These are phyloP conservation scores for Aspergillus ustus DNA, from an alignment of 2,329 filamentous ascomycete species.

Conservation along the genomic window DNA sequence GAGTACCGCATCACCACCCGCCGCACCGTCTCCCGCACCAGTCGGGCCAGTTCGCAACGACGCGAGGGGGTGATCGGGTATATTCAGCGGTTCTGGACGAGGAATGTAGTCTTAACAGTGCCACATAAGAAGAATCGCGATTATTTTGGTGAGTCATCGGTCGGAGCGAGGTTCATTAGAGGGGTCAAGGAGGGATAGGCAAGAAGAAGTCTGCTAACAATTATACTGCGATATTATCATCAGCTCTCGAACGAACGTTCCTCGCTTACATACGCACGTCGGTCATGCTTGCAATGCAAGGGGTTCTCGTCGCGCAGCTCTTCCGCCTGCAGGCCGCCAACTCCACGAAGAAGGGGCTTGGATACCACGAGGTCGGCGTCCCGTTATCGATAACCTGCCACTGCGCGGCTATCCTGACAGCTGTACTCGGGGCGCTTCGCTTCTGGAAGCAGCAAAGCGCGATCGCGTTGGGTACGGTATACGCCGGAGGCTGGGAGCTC, in stretches of 20 bases:
- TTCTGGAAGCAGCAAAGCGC: constrained; percentile 67
- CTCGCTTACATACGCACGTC: constrained; percentile 75
- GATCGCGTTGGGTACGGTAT: constrained; percentile 61
- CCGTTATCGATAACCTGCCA: constrained; percentile 57
- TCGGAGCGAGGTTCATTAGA: background rate
- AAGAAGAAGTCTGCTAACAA: background rate
- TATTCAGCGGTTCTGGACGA: constrained; percentile 84
- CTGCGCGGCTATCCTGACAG: constrained; percentile 57
- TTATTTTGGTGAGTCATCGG: constrained; percentile 41
- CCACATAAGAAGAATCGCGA: constrained; percentile 47
- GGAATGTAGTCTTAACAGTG: constrained; percentile 44
- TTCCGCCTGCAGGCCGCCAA: constrained; percentile 59
- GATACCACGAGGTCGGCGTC: constrained; percentile 64
- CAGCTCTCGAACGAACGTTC: constrained; percentile 76
- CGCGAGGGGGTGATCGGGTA: constrained; percentile 60
- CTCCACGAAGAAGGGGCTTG: constrained; percentile 47
- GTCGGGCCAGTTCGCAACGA: constrained; percentile 17
- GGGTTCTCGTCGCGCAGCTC: constrained; percentile 69
- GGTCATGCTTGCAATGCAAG: constrained; percentile 68
- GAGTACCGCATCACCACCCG: constrained; percentile 35
- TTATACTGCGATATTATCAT: background rate
- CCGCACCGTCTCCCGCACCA: constrained; percentile 31
- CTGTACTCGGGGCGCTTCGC: constrained; percentile 60
- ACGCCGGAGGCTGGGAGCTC: constrained; percentile 65
- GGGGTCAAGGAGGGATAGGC: background rate